Evolutionary conservation across 805 yeast genomes (phyloP), one percentile per base, ranked within the genome.

Genomic region (Jamesozyma jinghongensis): DNA sequence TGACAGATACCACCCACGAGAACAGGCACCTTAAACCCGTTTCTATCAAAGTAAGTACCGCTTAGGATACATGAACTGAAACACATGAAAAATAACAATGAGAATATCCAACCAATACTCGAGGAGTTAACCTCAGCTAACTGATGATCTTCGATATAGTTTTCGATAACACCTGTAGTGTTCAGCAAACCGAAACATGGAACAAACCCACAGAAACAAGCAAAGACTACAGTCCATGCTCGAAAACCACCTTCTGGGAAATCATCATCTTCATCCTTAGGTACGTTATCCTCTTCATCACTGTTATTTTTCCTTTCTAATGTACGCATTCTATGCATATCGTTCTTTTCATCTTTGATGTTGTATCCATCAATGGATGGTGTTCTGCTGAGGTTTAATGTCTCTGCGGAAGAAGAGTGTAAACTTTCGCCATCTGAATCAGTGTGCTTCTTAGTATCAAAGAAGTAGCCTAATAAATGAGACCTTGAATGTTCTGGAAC

Each of bases 31-130:
- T 61, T 63, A 18, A 73, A 64, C 2, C 83, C 83, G 36, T 68
- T 65, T 43, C 69, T 59, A 50, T 77, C 84, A 49, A 77, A 77
- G 12, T 73, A 62, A 8, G 77, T 73, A 2, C 84, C 87, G 8
- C 73, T 67, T 20, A 76, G 57, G 26, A 75, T 63, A 6, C 77
- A 72, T 1, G 71, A 62, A 12, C 68, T 56, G 51, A 71, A 75
- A 10, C 73, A 63, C 22, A 77, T 54, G 26, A 73, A 69, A 42
- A 72, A 56, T 54, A 68, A 74, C 20, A 79, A 56, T 1, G 85
- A 77, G 48, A 80, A 80, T 25, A 80, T 70, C 85, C 85, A 77
- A 4, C 82, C 71, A 4, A 77, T 66, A 1, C 73, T 59, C 2
- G 80, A 68, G 1, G 74, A 63, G 4, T 68, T 55, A 5, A 63